Base-by-base conservation (phyloP, 2,329 filamentous ascomycete genomes). In the Colletotrichum sp. region DNA sequence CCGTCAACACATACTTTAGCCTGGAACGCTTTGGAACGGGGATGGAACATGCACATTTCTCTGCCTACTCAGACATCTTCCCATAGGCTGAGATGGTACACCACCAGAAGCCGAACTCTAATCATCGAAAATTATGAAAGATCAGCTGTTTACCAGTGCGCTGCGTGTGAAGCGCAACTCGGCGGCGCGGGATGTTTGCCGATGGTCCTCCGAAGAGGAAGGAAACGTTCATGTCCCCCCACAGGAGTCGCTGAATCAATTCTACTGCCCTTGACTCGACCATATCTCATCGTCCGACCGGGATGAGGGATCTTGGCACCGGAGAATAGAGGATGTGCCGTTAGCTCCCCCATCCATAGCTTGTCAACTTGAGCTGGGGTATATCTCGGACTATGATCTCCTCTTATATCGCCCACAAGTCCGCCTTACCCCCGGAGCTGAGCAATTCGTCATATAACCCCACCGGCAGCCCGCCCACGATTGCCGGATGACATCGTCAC, bases 11-110 rank as follows among this genome's bases (percentile, higher is more conserved):
- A 65, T 64, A 65, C 49, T 77, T 77, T 67, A 32, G 36, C 49
- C 75, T 77, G 76, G 72, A 77, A 77, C 75, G 66, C 13, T 34
- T 71, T 79, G 79, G 80, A 81, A 80, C 80, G 72, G 66, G 75
- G 72, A 78, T 81, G 80, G 79, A 81, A 81, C 80, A 76, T 68
- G 66, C 52, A 57, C 52, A 21, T 49, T 28, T 64, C 32, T 67
- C n/a, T 34, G 18, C 26, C 21, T 30, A 39, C 30, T 13, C 6
- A 67, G 26, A 55, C 57, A 13, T 30, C 13, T 16, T 52, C 15
- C 44, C 6, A 64, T 9, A 36, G 52, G 60, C 52, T 30, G 39
- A 60, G 66, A 9, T 26, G 26, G 18, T 28, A 64, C 59, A 63
- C 55, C 21, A 69, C 18, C 39, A 64, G 39, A 73, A 16, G 13